Base-by-base conservation (phyloP, 179 eudicot genomes). In the Silene noctiflora region DNA sequence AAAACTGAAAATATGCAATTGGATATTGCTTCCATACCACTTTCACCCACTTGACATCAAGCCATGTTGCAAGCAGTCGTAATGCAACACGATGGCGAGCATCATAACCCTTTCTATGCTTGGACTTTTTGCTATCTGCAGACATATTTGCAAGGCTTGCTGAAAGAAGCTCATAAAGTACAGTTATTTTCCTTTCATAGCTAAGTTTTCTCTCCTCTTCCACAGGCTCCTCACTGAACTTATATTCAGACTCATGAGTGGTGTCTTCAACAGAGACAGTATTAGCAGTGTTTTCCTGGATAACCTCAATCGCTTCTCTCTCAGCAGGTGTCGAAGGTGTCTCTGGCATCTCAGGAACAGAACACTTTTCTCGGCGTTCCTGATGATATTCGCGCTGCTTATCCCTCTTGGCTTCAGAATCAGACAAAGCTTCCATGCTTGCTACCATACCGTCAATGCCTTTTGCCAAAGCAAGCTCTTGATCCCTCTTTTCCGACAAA, bases 1-100 rank as follows among this genome's bases (percentile, higher is more conserved):
- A 39, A 71, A 55, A n/a, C 7, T 27, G 61, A 70, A 70, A 48
- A 48, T 10, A 22, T 25, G 61, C 11, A 24, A 24, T 12, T 71
- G 42, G 2, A 16, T 25, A 51, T 35, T 14, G 65, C n/a, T 74
- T 14, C 69, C 91, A 42, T 71, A 92, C 99, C 97, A 93, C 82
- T 87, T 85, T 86, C 76, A 78, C 84, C 96, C 97, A 95, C 80
- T 91, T 83, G 77, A 95, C 72, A 76, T 95, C 87, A 62, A 95
- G 87, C 99, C 99, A 93, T n/a, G 92, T 84, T 59, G 97, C 88
- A 74, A 95, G 91, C 76, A 95, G 84, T 79, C 97, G 87, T 82
- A 95, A 75, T 59, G 99, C 93, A 61, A 89, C 92, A 27, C 99
- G 96, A 72, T 95, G 88, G 68, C 99, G 87, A 53, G 99, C 96